Conservation (phyloP, 176 grass and related monocot genomes). For the Metroxylon sagu region DNA sequence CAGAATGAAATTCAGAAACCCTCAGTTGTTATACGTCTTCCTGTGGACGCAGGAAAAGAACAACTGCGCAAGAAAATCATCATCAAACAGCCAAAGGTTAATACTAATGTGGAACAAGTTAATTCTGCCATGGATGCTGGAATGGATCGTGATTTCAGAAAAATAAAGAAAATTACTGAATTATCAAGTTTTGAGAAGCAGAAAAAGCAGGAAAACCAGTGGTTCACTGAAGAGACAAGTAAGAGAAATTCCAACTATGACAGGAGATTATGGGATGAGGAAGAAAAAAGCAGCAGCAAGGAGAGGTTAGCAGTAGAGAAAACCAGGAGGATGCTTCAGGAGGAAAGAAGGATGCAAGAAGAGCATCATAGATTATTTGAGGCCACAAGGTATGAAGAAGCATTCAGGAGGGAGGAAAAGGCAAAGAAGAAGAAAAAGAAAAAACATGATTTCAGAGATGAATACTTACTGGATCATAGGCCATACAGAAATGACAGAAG, state of each 20-base stretch:
- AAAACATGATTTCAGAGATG: constrained; percentile 89
- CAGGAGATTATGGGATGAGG: constrained; percentile 30
- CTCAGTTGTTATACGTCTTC: constrained; percentile 67
- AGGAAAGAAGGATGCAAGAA: constrained; percentile 43
- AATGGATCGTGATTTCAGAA: constrained; percentile 46
- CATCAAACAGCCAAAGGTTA: constrained; percentile 78
- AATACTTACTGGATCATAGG: constrained; percentile 59
- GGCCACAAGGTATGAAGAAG: constrained; percentile 40
- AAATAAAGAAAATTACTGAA: constrained; percentile 70
- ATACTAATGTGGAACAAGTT: constrained; percentile 20
- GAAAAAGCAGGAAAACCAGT: constrained; percentile 37
- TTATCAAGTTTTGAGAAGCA: constrained; percentile 57
- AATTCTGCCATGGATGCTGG: constrained; percentile 23
- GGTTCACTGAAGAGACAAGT: constrained; percentile 39
- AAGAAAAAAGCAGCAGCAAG: constrained; percentile 45
- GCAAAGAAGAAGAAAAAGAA: constrained; percentile 93
- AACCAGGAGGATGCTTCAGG: constrained; percentile 47
- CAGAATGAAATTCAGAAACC: constrained; percentile 57
- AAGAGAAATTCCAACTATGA: constrained; percentile 36
- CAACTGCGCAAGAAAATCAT: constrained; percentile 72
- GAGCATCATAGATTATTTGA: constrained; percentile 41
- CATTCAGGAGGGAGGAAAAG: constrained; percentile 64
- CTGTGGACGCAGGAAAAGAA: constrained; percentile 55
- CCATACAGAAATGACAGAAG: constrained; percentile 87
- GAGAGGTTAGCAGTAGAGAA: constrained; percentile 23